phyloP scores from a whole-genome alignment of 805 yeast genomes.

The Spathaspora passalidarum region DNA sequence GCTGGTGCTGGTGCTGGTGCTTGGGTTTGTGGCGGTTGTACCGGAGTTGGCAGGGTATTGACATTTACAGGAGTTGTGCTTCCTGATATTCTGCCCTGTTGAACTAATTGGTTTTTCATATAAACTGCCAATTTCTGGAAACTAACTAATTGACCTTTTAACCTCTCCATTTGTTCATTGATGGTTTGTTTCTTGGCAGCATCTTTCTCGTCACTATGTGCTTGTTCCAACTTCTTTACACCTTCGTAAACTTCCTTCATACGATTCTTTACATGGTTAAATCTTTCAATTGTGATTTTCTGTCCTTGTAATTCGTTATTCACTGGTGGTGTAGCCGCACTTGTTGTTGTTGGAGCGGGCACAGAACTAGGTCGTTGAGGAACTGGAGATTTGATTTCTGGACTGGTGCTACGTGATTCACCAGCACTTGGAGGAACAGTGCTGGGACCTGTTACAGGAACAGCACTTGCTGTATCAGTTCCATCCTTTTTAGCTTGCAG shows the following conservation, averaged over 20 bases:
- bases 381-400: conserved; percentile 18
- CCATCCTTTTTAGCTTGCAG: background rate
- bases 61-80: conserved; percentile 9
- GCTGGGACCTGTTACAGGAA: background rate
- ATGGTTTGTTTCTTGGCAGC: conserved; percentile 29
- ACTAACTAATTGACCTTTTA: conserved; percentile 44
- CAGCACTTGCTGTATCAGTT: background rate
- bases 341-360: background rate
- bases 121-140: conserved; percentile 50
- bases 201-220: conserved; percentile 38
- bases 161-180: conserved; percentile 9
- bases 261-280: conserved; percentile 41
- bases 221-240: conserved; percentile 41
- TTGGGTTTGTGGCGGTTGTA: background rate
- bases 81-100: conserved; percentile 21
- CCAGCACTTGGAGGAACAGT: background rate
- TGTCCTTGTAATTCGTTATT: conserved; percentile 13
- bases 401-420: conserved; percentile 20
- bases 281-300: conserved; percentile 35
- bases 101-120: conserved; percentile 40
- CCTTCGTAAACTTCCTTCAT: conserved; percentile 45
- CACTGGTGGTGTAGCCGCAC: conserved; percentile 1
- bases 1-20: background rate
- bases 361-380: conserved; percentile 8
- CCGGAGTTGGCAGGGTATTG: background rate